Evolutionary conservation across 1,139 yeast genomes (phyloP).

Genomic region (Arxiozyma slooffiae): DNA sequence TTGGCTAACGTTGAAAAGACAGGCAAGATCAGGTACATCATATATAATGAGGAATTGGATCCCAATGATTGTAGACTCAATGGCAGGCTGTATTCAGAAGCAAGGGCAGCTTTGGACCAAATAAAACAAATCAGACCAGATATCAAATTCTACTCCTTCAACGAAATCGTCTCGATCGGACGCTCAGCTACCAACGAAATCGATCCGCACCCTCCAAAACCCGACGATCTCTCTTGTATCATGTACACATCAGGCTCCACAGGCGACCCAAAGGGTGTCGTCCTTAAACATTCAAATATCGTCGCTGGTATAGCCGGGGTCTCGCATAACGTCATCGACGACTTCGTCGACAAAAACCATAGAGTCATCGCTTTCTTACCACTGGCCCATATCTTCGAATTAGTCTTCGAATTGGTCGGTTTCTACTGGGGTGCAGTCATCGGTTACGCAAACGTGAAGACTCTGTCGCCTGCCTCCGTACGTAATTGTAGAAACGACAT

Average conservation of each 20-base stretch:
- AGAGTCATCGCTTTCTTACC: conserved; percentile 77
- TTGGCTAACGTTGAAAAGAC: conserved; percentile 44
- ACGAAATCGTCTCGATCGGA: conserved; percentile 63
- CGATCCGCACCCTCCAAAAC: conserved; percentile 41
- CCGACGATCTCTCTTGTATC: conserved; percentile 77
- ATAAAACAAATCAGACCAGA: conserved; percentile 67
- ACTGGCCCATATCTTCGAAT: conserved; percentile 81
- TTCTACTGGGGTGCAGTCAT: conserved; percentile 85
- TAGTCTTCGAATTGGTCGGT: conserved; percentile 68
- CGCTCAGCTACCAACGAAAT: conserved; percentile 34
- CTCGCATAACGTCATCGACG: conserved; percentile 47
- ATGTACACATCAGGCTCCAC: conserved; percentile 99
- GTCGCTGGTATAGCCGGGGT: conserved; percentile 83
- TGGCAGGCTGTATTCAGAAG: conserved; percentile 49
- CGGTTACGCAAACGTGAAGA: conserved; percentile 91
- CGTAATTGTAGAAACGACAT: conserved; percentile 84
- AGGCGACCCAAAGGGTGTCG: conserved; percentile 96
- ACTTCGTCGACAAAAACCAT: conserved; percentile 50
- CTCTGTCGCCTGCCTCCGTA: conserved; percentile 72
- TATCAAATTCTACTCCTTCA: conserved; percentile 51
- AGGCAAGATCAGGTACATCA: conserved; percentile 50
- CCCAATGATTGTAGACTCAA: conserved; percentile 52
- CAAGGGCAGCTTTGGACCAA: conserved; percentile 47
- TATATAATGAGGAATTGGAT: conserved; percentile 58
- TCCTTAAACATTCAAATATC: conserved; percentile 65